phyloP scores from a whole-genome alignment of 2,329 filamentous ascomycete genomes.

The Pseudocercospora vitis region DNA sequence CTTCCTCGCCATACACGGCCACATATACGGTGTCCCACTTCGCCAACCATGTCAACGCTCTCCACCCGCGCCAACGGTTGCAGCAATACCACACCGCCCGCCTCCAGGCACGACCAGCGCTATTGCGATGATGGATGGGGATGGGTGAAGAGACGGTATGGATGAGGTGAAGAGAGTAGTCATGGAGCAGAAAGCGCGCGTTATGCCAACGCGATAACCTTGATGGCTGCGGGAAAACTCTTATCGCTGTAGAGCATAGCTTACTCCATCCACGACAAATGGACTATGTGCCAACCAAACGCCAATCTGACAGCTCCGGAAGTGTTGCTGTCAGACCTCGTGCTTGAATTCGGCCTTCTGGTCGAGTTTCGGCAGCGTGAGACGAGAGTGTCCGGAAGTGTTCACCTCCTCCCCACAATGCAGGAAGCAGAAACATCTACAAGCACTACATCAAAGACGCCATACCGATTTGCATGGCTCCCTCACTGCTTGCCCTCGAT shows the following conservation, averaged over 20 bases:
- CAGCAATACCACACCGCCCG: too few species aligned
- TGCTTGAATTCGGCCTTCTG: neutral
- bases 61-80: too few species aligned
- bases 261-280: conserved; percentile 5
- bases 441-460: too few species aligned
- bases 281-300: neutral
- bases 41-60: too few species aligned
- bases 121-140: too few species aligned
- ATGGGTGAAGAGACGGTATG: neutral
- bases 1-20: too few species aligned
- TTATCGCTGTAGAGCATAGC: conserved; percentile 6
- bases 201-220: neutral
- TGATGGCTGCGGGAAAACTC: conserved; percentile 2
- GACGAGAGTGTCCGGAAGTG: conserved; percentile 18
- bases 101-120: too few species aligned
- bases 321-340: conserved; percentile 8
- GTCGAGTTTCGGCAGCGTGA: neutral
- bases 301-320: conserved; percentile 13
- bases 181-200: neutral
- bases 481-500: neutral
- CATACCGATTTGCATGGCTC: too few species aligned
- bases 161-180: neutral
- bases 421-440: neutral
- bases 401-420: conserved; percentile 2
- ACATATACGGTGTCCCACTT: too few species aligned